Evolutionary conservation across 805 yeast species (phyloP).

Genomic region (Zygosaccharomyces pseudorouxii): DNA sequence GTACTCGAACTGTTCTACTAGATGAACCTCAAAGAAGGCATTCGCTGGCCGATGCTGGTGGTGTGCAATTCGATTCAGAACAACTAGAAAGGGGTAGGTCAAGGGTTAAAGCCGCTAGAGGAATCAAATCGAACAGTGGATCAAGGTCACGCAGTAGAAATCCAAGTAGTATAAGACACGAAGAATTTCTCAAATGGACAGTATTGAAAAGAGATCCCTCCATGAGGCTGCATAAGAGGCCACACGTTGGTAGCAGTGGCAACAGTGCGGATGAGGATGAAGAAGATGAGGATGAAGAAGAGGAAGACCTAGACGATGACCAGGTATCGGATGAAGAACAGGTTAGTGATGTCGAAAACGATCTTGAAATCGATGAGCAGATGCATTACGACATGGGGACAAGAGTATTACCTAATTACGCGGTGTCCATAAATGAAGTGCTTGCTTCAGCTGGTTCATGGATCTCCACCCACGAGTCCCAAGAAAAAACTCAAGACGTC

Average conservation of each 20-base stretch:
- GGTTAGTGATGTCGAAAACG: conserved; percentile 37
- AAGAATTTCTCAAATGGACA: conserved; percentile 53
- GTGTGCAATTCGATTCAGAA: conserved; percentile 30
- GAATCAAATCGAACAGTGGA: conserved; percentile 15
- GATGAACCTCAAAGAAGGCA: not conserved
- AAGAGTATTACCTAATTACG: conserved; percentile 34
- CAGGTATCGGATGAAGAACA: conserved; percentile 40
- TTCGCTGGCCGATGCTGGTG: conserved; percentile 7
- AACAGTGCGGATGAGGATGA: conserved; percentile 35
- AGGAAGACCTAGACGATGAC: conserved; percentile 38
- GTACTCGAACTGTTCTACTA: conserved; percentile 10
- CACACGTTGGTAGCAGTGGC: conserved; percentile 13
- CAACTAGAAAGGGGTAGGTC: conserved; percentile 30
- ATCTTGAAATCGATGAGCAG: conserved; percentile 30
- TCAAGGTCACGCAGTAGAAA: conserved; percentile 34
- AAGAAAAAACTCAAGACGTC: conserved; percentile 36
- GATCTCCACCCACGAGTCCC: conserved; percentile 24
- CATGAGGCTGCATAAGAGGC: conserved; percentile 43
- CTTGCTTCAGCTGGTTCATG: conserved; percentile 32
- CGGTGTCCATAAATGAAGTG: conserved; percentile 26
- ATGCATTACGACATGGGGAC: conserved; percentile 33
- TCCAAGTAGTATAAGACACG: conserved; percentile 25
- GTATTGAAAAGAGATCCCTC: conserved; percentile 72
- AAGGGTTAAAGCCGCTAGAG: conserved; percentile 22
- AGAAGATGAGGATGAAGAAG: conserved; percentile 58